phyloP scores from a whole-genome alignment of 2,329 filamentous ascomycete species.

The Alternaria hordeiaustralica region DNA sequence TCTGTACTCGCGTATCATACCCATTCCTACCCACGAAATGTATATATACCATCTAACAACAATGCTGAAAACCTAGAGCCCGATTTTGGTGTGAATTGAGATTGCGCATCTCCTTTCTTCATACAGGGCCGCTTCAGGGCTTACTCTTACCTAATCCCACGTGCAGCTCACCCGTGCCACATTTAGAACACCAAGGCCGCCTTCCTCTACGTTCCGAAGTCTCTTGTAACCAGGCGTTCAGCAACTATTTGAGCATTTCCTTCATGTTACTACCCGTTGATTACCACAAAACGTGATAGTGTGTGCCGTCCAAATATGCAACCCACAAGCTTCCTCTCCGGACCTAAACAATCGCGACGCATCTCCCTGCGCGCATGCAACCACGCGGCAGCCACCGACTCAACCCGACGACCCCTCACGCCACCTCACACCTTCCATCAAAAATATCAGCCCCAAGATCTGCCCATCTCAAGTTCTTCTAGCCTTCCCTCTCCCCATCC shows the following conservation, averaged over 20 bases:
- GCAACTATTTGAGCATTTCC: background rate
- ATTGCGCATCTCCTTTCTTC: background rate
- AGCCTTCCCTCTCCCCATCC: background rate
- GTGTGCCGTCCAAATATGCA: background rate
- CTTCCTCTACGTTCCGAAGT: background rate
- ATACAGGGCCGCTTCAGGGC: background rate
- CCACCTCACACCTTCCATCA: background rate
- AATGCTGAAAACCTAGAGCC: background rate
- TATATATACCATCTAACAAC: background rate
- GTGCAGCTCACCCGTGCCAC: background rate
- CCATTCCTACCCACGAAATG: background rate
- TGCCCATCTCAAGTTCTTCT: background rate
- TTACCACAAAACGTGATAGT: background rate
- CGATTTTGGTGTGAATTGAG: background rate
- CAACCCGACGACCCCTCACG: background rate
- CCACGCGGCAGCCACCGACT: background rate
- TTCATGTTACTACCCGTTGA: background rate
- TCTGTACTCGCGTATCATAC: background rate
- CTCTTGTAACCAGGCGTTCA: background rate
- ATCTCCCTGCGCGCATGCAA: background rate
- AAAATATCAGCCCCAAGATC: background rate
- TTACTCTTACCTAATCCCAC: background rate
- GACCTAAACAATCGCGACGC: background rate
- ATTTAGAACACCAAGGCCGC: background rate
- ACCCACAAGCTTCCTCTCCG: background rate